Evolutionary conservation across 805 yeast genomes (phyloP), one percentile per base, ranked within the genome.

Genomic region (Ogataea paradorogensis): DNA sequence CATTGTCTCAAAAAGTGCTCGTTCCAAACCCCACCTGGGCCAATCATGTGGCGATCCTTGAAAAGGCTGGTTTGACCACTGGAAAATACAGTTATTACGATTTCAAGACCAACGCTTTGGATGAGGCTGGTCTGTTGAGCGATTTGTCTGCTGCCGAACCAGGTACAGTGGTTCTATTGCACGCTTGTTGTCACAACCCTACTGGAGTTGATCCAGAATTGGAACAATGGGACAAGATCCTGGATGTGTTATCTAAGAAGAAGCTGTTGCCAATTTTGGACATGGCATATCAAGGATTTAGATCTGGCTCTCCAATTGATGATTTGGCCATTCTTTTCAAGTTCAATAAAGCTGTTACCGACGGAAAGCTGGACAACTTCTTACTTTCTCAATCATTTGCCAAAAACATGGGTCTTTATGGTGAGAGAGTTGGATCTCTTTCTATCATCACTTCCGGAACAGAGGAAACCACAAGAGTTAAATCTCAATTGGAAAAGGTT

Each of bases 111-210:
- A 84, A 84, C 56, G 73, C 74, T 10, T 69, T 90, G 46, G 84
- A 84, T 60, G 68, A 80, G 47, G 80, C 72, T 20, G 80, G 81
- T 33, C 69, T 88, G 70, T 58, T 84, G 36, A 60, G 61, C 24
- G 85, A 86, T 38, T 64, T 89, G 33, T 53, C 67, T 16, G 56
- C 62, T 25, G 80, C 81, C 27, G 74, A 74, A 22, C 67, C 67
- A 24, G 86, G 84, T 20, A 70, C 82, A 15, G 74, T 78, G 38
- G 82, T 89, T 15, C 71, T 90, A 41, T 74, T 90, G 45, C 98
- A 90, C 64, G 96, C 96, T 7, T 89, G 96, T 61, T 93, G 96
- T 56, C 97, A 90, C 70, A 91, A 90, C 71, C 98, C 98, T 40
- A 91, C 97, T 14, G 98, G 97, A 49, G 80, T 90, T 62, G 97